Base-by-base conservation (phyloP, 2,329 filamentous ascomycete species). In the Penicillium fuscoglaucum region DNA sequence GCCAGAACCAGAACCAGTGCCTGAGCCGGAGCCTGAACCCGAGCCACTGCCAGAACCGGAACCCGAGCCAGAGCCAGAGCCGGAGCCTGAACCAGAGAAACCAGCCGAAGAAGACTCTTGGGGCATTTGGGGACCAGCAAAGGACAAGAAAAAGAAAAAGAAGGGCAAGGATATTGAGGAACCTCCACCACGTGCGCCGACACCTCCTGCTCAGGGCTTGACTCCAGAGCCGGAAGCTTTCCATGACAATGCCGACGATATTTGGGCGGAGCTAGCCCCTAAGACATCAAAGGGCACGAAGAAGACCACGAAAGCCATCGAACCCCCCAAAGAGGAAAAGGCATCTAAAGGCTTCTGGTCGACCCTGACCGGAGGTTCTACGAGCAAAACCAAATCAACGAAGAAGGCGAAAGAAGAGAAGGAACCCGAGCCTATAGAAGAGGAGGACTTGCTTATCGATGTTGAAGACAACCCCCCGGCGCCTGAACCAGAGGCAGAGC, bases 131-230 rank as follows among this genome's bases (percentile, higher is more conserved):
- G 73, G 65, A 2, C 45, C 67, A 8, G 65, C 70, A 5, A 79
- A 78, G 44, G 73, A 75, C 26, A 84, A 83, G 66, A 83, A 82
- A 64, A 74, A 75, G 64, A 72, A 71, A 1, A 81, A 79, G 63
- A 84, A 81, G 67, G 74, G 68, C 55, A 82, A 75, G 61, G 70
- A 72, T 50, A 61, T 76, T 48, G 70, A 73, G 53, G 76, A 78
- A 33, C 77, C 77, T 51, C 79, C 79, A 33, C 79, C 79, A 37
- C 79, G 78, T 19, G 79, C 77, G 24, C 79, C 79, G 3, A 80
- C 78, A 35, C 79, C 79, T 45, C 79, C 79, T 44, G 72, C 77
- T 47, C 72, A 79, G 60, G 78, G 76, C 21, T 64, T 80, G 5
- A 74, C 70, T 6, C 75, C 75, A 6, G 78, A 80, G 48, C 70